Evolutionary conservation across 2,329 filamentous ascomycete species (phyloP).

Genomic region (Ciborinia camelliae): DNA sequence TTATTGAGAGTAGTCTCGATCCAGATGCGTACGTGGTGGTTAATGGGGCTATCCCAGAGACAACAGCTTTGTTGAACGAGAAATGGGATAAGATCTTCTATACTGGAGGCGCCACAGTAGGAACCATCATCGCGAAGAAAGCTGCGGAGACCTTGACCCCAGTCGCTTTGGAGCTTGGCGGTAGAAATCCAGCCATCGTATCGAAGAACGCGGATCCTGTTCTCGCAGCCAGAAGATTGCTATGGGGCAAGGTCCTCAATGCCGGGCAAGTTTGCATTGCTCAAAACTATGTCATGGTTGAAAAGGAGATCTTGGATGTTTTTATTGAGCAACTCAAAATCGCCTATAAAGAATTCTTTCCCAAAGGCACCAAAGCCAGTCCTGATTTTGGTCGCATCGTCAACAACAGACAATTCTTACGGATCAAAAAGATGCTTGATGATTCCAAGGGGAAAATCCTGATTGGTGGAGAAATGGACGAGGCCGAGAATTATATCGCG

Average conservation of each 20-base stretch:
- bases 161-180: constrained; percentile 84
- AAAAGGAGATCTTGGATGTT: constrained; percentile 65
- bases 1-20: constrained; percentile 75
- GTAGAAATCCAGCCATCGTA: constrained; percentile 86
- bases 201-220: constrained; percentile 77
- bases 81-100: constrained; percentile 99
- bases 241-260: constrained; percentile 87
- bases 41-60: constrained; percentile 79
- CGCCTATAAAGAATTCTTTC: constrained; percentile 75
- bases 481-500: constrained; percentile 77
- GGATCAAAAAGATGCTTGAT: constrained; percentile 91
- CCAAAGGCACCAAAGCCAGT: constrained; percentile 73
- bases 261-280: constrained; percentile 89
- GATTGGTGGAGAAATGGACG: constrained; percentile 80
- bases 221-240: constrained; percentile 75
- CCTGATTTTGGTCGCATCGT: constrained; percentile 77
- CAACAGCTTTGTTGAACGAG: constrained; percentile 74
- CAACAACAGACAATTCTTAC: constrained; percentile 73
- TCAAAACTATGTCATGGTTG: constrained; percentile 87
- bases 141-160: constrained; percentile 87
- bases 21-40: constrained; percentile 70
- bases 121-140: constrained; percentile 84
- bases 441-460: constrained; percentile 78
- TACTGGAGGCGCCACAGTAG: constrained; percentile 76
- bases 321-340: constrained; percentile 74